Percentiles rank a stretch among this genome's conserved stretches.
Evolutionary conservation across 768 basidiomycete genomes (phyloP).

Genomic region (Mycena amicta): DNA sequence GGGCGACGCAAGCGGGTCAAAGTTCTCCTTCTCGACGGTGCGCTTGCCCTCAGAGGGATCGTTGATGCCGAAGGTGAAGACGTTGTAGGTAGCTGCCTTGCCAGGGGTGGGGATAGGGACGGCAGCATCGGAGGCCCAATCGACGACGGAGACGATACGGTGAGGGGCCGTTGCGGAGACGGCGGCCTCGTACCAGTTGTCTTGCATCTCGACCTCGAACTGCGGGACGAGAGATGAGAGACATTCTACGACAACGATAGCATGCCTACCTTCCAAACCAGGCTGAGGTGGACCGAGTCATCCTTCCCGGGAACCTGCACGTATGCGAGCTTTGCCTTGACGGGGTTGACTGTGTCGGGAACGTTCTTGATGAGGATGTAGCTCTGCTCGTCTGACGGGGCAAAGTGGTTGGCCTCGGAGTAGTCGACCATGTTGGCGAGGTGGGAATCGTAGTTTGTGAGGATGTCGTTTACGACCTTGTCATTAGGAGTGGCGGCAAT

Average conservation of each 20-base stretch:
- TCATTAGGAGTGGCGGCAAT: constrained; percentile 64
- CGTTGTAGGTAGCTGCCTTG: constrained; percentile 57
- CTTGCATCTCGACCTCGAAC: constrained; percentile 91
- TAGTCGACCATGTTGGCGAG: constrained; percentile 51
- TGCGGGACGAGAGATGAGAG: no score
- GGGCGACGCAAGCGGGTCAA: constrained; percentile 80
- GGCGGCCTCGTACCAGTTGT: constrained; percentile 95
- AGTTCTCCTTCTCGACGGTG: constrained; percentile 59
- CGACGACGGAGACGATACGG: constrained; percentile 84
- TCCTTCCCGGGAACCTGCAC: constrained; percentile 74
- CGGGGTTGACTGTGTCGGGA: constrained; percentile 78
- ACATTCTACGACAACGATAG: no score
- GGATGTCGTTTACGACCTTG: constrained; percentile 50
- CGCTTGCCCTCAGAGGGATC: constrained; percentile 78
- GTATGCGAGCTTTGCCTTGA: constrained; percentile 80
- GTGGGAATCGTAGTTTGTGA: constrained; percentile 51
- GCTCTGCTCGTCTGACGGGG: constrained; percentile 41
- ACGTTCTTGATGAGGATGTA: constrained; percentile 58
- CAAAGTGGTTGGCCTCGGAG: constrained; percentile 43
- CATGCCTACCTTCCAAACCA: constrained; percentile 78
- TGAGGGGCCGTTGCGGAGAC: constrained; percentile 77
- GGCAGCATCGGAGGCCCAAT: constrained; percentile 88
- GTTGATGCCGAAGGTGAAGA: constrained; percentile 83
- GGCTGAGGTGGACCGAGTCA: constrained; percentile 60
- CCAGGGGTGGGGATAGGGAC: constrained; percentile 42